These are phyloP conservation scores for Tuber umbilicatum DNA, from an alignment of 495 filamentous ascomycete genomes.

Conservation along the genomic window DNA sequence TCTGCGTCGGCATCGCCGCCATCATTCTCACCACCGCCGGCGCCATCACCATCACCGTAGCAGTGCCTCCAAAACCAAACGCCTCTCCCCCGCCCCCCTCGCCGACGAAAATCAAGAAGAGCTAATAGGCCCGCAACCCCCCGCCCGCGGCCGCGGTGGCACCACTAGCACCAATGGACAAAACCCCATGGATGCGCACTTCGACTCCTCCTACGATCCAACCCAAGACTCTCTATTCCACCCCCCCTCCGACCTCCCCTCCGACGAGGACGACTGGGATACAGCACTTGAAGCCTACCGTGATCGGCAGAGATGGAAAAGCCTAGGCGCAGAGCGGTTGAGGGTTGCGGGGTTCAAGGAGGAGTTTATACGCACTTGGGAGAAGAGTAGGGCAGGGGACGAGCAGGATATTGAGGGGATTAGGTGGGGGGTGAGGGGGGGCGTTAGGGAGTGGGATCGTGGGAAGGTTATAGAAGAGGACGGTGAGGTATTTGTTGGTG, in stretches of 20 bases:
- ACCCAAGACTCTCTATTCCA: conserved; percentile 49
- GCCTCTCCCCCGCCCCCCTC: not conserved
- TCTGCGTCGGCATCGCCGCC: not conserved
- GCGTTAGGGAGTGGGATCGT: conserved; percentile 84
- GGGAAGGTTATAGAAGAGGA: conserved; percentile 68
- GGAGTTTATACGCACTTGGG: conserved; percentile 69
- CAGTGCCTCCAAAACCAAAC: not conserved
- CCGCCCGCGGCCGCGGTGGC: conserved; percentile 64
- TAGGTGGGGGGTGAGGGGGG: conserved; percentile 69
- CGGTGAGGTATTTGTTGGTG: conserved; percentile 53
- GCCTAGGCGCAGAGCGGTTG: conserved; percentile 68
- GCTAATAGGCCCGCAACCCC: conserved; percentile 72
- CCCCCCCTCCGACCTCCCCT: conserved; percentile 37
- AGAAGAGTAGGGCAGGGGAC: conserved; percentile 53
- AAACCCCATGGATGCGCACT: conserved; percentile 76
- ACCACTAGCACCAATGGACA: conserved; percentile 45
- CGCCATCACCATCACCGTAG: not conserved
- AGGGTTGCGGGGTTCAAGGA: conserved; percentile 67
- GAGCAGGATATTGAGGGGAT: conserved; percentile 63
- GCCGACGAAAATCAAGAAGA: conserved; percentile 62
- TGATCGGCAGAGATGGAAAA: conserved; percentile 76
- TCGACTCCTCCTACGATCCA: conserved; percentile 72
- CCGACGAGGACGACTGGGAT: conserved; percentile 67
- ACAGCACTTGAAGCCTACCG: conserved; percentile 70
- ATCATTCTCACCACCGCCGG: not conserved